Evolutionary conservation across 257 asterid genomes (phyloP).

Genomic region (Agastache rugosa): DNA sequence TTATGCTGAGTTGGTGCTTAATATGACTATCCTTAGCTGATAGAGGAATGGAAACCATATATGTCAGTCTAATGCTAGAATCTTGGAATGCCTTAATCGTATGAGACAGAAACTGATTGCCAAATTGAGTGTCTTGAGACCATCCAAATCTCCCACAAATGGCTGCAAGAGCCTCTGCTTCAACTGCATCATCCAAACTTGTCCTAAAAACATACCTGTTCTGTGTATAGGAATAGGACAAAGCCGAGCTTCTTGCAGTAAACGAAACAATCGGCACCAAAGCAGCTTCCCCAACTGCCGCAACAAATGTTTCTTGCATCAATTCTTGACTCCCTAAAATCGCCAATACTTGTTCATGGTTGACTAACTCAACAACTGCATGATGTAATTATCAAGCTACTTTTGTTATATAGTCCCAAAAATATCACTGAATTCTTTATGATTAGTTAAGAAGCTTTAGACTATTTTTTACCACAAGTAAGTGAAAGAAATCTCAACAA

Average conservation of each 20-base stretch:
- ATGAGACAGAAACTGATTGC: constrained; percentile 41
- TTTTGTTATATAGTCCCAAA: too few species aligned
- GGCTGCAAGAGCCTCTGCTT: constrained; percentile 48
- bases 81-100: constrained; percentile 41
- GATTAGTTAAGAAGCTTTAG: background rate
- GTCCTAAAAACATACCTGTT: constrained; percentile 34
- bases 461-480: background rate
- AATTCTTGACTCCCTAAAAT: constrained; percentile 43
- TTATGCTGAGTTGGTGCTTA: constrained; percentile 23
- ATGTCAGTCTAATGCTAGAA: constrained; percentile 23
- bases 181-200: constrained; percentile 36
- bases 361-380: constrained; percentile 48
- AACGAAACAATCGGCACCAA: constrained; percentile 43
- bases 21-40: constrained; percentile 33
- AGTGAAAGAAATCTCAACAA: background rate
- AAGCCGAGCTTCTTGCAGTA: constrained; percentile 29
- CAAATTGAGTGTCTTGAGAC: constrained; percentile 46
- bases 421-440: background rate
- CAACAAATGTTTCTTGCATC: constrained; percentile 32
- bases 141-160: constrained; percentile 49
- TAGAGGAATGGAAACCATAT: constrained; percentile 32
- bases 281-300: constrained; percentile 39
- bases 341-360: constrained; percentile 44
- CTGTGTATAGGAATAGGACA: background rate
- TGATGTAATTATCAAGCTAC: background rate